These are phyloP conservation scores for Diospyros lotus DNA, from an alignment of 148 eudicot species.

Conservation along the genomic window DNA sequence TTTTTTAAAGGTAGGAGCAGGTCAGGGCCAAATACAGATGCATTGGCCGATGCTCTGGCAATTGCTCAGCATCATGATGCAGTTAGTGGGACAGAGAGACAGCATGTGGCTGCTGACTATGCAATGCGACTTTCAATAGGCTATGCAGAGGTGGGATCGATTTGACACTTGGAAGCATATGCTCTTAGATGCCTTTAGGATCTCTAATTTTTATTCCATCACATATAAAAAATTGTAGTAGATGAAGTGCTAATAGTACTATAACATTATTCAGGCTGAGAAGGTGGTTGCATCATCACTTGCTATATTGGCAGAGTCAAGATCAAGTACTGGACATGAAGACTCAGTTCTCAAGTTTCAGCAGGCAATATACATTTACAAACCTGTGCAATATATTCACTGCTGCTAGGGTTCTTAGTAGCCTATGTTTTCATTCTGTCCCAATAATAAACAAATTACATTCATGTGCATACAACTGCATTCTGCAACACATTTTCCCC, in stretches of 20 bases:
- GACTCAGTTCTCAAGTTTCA: constrained; percentile 45
- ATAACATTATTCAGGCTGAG: constrained; percentile 61
- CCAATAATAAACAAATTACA: too few species aligned
- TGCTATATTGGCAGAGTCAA: constrained; percentile 36
- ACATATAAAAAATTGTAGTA: not conserved
- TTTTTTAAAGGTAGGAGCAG: constrained; percentile 50
- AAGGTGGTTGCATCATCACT: constrained; percentile 77
- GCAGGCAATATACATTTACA: constrained; percentile 50
- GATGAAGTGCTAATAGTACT: not conserved
- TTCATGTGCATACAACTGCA: too few species aligned
- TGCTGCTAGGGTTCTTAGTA: constrained; percentile 7
- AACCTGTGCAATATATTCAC: not conserved
- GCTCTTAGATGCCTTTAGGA: not conserved
- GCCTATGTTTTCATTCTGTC: constrained; percentile 4
- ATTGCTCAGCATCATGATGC: constrained; percentile 83
- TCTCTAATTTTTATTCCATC: not conserved
- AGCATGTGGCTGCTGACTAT: constrained; percentile 78
- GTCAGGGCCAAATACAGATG: constrained; percentile 49
- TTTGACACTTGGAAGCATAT: constrained; percentile 2
- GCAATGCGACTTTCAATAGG: constrained; percentile 58
- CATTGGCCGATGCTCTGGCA: constrained; percentile 65
- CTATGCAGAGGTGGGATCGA: constrained; percentile 47
- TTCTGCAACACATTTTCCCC: too few species aligned
- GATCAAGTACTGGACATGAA: constrained; percentile 26
- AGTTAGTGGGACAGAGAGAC: constrained; percentile 73